Base-by-base conservation (phyloP, 2,329 filamentous ascomycete genomes). In the Cladosporium oxysporum region DNA sequence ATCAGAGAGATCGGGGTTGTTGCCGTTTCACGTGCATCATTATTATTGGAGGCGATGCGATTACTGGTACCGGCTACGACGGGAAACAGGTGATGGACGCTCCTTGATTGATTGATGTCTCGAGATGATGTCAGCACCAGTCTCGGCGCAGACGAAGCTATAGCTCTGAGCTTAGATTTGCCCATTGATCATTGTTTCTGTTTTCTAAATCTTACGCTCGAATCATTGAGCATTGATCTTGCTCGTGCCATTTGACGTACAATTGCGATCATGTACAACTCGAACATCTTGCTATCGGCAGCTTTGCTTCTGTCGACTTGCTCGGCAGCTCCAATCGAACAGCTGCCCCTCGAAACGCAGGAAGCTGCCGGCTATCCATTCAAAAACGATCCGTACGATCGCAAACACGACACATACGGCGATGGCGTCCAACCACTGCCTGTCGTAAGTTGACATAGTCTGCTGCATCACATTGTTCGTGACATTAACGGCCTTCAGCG, bases 401-500 rank as follows among this genome's bases (percentile, higher is more conserved):
- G 79, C 65, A 85, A 87, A 52, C 77, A 90, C 49, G 89, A 91
- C 74, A 77, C 87, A 5, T 74, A 88, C 52, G 85, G 83, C 14
- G 80, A 87, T 2, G 79, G 83, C 12, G 79, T 90, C n/a, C 84
- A 90, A 69, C 89, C 90, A 29, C 77, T 88, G 63, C 90, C 90
- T 66, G 74, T 76, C 64, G 78, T 80, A 67, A 71, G 79, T 78
- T 21, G 14, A 11, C 14, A 12, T n/a, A 31, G 23, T 21, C 10
- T 37, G n/a, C 49, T 28, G 11, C 8, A 6, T 23, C 21, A 31
- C 2, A 65, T 28, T 7, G 35, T 26, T 26, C 63, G 35, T 14
- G 12, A 59, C 53, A 58, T 63, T 68, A 52, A 66, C 37, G 35
- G 18, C 7, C 6, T 23, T 37, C 59, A 73, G 67, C 69, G 74